phyloP scores from a whole-genome alignment of 805 yeast genomes.

The Suhomyces sp. region DNA sequence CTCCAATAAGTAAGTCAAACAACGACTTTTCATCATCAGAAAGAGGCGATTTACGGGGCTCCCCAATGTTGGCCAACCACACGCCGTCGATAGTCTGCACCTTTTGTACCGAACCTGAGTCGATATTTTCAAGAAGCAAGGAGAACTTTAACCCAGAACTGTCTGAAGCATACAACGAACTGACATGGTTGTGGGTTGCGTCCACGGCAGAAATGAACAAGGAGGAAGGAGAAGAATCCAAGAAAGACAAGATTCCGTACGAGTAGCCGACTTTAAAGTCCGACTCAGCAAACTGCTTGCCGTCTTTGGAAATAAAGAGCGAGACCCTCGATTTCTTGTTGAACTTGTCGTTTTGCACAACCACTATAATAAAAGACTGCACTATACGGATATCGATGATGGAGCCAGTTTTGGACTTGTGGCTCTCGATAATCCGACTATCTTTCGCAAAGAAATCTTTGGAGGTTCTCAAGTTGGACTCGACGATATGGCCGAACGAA shows the following conservation, averaged over 20 bases:
- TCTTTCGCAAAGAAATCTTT: constrained; percentile 42
- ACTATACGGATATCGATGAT: constrained; percentile 35
- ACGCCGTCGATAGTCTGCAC: constrained; percentile 59
- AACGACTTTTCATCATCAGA: constrained; percentile 18
- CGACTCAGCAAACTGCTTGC: constrained; percentile 35
- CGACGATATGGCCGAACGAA: constrained; percentile 38
- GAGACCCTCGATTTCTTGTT: constrained; percentile 33
- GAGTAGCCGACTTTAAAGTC: constrained; percentile 36
- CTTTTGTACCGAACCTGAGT: constrained; percentile 42
- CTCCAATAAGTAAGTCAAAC: constrained; percentile 23
- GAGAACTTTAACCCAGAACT: constrained; percentile 55
- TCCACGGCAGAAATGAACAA: constrained; percentile 28
- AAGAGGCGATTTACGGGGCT: constrained; percentile 14
- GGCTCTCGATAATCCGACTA: constrained; percentile 25
- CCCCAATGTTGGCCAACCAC: constrained; percentile 47
- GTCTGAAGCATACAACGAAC: constrained; percentile 50
- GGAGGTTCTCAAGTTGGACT: constrained; percentile 37
- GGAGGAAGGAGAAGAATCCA: constrained; percentile 38
- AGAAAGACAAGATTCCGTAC: constrained; percentile 34
- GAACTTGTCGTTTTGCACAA: constrained; percentile 44
- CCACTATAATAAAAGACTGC: constrained; percentile 40
- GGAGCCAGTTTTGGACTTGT: constrained; percentile 23
- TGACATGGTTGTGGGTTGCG: constrained; percentile 12
- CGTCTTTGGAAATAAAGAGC: constrained; percentile 48
- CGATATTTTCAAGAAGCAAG: constrained; percentile 41